Conservation (phyloP, 768 basidiomycete species). For the Rhodotorula toruloides region DNA sequence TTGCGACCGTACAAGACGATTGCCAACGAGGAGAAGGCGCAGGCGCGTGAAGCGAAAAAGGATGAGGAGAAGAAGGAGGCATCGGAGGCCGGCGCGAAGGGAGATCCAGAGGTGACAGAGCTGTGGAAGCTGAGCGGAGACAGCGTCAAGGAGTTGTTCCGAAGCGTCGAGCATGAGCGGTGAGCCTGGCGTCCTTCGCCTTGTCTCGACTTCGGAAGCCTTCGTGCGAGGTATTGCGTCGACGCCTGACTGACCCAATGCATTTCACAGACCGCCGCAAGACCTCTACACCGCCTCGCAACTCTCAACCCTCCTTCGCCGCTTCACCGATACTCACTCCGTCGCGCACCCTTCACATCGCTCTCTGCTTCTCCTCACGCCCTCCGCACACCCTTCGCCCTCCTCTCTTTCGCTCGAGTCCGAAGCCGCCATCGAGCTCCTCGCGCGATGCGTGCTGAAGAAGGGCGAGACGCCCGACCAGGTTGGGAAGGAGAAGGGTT, state of each 20-base stretch:
- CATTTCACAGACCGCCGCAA: background rate
- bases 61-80: background rate
- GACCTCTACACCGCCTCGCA: slow-evolving; percentile 18
- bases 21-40: background rate
- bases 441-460: slow-evolving; percentile 1
- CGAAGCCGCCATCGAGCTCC: slow-evolving; percentile 7
- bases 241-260: background rate
- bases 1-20: slow-evolving; percentile 12
- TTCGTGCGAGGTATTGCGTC: too few species aligned
- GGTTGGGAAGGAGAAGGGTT: background rate
- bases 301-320: slow-evolving; percentile 16
- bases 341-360: slow-evolving; percentile 24
- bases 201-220: too few species aligned
- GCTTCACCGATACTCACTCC: slow-evolving; percentile 3
- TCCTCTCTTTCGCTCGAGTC: background rate
- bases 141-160: background rate
- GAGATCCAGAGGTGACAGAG: slow-evolving; percentile 5
- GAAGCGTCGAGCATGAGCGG: slow-evolving; percentile 12
- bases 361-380: slow-evolving; percentile 19
- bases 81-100: background rate
- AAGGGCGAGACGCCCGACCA: slow-evolving; percentile 20
- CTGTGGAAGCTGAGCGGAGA: slow-evolving; percentile 16
- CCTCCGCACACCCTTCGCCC: background rate
- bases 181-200: background rate
- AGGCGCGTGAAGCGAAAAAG: background rate